Conservation (phyloP, 345 rosid species). For the Clarkia xantiana region DNA sequence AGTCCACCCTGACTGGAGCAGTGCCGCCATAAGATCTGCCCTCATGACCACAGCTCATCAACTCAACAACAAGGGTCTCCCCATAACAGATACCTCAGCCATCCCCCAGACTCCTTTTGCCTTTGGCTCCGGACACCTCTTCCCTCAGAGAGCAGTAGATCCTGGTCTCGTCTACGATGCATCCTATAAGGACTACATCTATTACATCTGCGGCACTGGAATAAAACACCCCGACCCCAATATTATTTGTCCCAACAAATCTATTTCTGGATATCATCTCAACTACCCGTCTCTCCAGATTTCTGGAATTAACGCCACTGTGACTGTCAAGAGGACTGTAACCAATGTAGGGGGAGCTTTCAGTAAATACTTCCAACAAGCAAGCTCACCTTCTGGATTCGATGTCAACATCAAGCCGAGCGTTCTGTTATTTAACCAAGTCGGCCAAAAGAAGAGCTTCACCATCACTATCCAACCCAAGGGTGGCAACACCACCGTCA, state of each 20-base stretch:
- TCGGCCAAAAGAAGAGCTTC: conserved; percentile 47
- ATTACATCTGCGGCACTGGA: conserved; percentile 37
- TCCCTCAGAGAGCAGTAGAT: conserved; percentile 43
- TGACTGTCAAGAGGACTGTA: conserved; percentile 39
- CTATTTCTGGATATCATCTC: conserved; percentile 23
- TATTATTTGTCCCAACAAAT: conserved; percentile 28
- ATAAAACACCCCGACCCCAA: conserved; percentile 8
- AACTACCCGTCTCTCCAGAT: conserved; percentile 59
- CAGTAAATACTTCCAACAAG: conserved; percentile 25
- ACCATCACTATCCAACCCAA: conserved; percentile 19
- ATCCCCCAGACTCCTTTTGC: conserved; percentile 40
- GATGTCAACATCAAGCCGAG: conserved; percentile 32
- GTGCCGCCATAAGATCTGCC: conserved; percentile 80
- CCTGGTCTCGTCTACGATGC: conserved; percentile 81
- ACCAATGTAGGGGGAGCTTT: conserved; percentile 45
- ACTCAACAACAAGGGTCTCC: conserved; percentile 28
- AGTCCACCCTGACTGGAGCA: conserved; percentile 67
- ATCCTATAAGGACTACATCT: conserved; percentile 37
- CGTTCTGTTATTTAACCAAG: conserved; percentile 23
- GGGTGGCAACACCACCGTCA: conserved; percentile 5
- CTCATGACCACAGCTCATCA: conserved; percentile 47
- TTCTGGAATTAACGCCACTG: conserved; percentile 22
- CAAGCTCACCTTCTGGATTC: conserved; percentile 34
- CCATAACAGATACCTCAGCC: conserved; percentile 32
- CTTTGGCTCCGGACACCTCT: conserved; percentile 54